Conservation (phyloP, 2,329 filamentous ascomycete genomes). For the Fusarium guadeloupense region DNA sequence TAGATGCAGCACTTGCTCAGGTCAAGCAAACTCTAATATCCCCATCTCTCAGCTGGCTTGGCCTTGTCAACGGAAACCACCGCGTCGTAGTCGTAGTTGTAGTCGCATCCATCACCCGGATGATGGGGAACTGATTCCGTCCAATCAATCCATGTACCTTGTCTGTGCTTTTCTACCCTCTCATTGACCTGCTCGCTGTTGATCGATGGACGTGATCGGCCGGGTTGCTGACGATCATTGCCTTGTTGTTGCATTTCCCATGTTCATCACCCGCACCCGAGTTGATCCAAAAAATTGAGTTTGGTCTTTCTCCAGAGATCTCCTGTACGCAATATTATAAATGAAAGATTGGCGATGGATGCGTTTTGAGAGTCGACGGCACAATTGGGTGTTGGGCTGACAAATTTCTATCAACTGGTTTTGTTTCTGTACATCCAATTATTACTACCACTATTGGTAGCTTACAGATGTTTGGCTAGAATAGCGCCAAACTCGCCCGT, state of each 20-base stretch:
- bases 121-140: background rate
- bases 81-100: too few species aligned
- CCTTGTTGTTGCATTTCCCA: constrained; percentile 8
- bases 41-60: constrained; percentile 10
- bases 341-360: too few species aligned
- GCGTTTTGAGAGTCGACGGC: too few species aligned
- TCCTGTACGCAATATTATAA: too few species aligned
- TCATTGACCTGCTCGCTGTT: constrained; percentile 2
- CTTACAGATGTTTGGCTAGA: background rate
- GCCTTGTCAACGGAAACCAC: constrained; percentile 12
- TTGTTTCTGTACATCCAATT: too few species aligned
- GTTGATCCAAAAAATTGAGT: constrained; percentile 14
- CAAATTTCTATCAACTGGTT: too few species aligned
- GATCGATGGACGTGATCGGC: constrained; percentile 28
- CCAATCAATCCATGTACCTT: background rate
- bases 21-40: constrained; percentile 7
- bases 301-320: constrained; percentile 4
- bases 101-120: background rate
- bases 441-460: too few species aligned
- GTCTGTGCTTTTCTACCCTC: constrained; percentile 19
- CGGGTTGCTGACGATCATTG: constrained; percentile 21
- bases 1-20: background rate
- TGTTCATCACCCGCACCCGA: constrained; percentile 31
- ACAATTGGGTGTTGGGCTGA: background rate
- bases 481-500: background rate